Percentiles rank a stretch among this genome's conserved stretches.
These are phyloP conservation scores for Sporobolomyces pararoseus DNA, from an alignment of 768 basidiomycete genomes.

Conservation along the genomic window DNA sequence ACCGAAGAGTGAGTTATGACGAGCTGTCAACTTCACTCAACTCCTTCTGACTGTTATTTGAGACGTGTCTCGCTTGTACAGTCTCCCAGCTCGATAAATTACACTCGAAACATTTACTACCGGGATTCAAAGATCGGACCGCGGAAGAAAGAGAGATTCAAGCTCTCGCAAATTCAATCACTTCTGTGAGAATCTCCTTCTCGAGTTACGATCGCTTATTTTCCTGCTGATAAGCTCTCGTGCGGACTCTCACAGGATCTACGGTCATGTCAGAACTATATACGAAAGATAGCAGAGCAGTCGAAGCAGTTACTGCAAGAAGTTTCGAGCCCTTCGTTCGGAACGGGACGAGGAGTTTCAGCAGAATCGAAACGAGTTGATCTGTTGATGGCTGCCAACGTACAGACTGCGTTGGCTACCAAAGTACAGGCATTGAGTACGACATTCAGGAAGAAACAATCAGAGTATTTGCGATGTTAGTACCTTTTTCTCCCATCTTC, in stretches of 20 bases:
- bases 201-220: not conserved
- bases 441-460: constrained; percentile 92
- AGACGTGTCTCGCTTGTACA: constrained; percentile 48
- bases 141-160: constrained; percentile 94
- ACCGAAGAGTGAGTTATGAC: constrained; percentile 79
- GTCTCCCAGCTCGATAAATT: constrained; percentile 88
- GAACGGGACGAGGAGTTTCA: constrained; percentile 44
- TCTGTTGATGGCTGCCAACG: constrained; percentile 66
- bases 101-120: constrained; percentile 90
- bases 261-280: constrained; percentile 58
- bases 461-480: constrained; percentile 93
- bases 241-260: constrained; percentile 58
- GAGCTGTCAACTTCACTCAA: constrained; percentile 46
- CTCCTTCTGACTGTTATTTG: not conserved
- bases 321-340: not conserved
- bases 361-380: constrained; percentile 35
- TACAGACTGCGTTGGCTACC: constrained; percentile 91
- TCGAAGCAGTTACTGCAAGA: constrained; percentile 48
- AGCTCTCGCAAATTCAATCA: constrained; percentile 75
- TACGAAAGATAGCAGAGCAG: constrained; percentile 64
- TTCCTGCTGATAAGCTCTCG: not conserved
- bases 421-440: constrained; percentile 90
- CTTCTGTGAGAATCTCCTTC: constrained; percentile 59
- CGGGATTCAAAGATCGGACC: constrained; percentile 91
- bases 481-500: not conserved